Evolutionary conservation across 2,329 filamentous ascomycete species (phyloP), one percentile per base, ranked within the genome.

Genomic region (Stachybotrys elegans): DNA sequence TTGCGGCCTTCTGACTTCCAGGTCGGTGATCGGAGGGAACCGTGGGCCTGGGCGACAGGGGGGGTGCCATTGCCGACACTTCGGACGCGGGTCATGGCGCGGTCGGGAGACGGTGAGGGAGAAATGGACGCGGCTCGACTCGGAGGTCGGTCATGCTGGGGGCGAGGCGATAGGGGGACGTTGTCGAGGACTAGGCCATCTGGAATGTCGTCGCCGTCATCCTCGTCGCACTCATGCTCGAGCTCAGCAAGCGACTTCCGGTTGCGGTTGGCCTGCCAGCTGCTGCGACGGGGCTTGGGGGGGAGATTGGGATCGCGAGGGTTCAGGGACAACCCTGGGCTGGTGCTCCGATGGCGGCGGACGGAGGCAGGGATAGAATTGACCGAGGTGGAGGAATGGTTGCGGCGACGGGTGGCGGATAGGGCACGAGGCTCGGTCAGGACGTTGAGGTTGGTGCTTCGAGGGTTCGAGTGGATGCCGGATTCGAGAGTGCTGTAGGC

Each of bases 121-220:
- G 74, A 70, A 5, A 74, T 66, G 1, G 81, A 83, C 3, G 70
- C 59, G 1, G 76, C 69, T 31, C 70, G 68, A 57, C 76, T 83
- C 6, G 68, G 69, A 0, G 74, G 65, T 14, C 81, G 71, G 48
- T 83, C 78, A 20, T 69, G 68, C 2, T 70, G 69, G 2, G 80
- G 81, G 2, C 81, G 73, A n/a, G 88, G 88, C 0, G 87, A 91
- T 37, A 93, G 80, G 5, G 88, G 88, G 3, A 93, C 83, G 51
- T 93, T 93, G 66, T 88, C 86, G 38, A 93, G 76, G 42, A 90
- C 76, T 20, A 87, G 77, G 43, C 88, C 86, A 21, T 91, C 86
- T 1, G 88, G 88, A 22, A 93, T 83, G 56, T 90, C 86, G 43
- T 83, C 84, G 42, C 80, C 83, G 43, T 90, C 84, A 52, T 91